Base-by-base conservation (phyloP, 2,329 filamentous ascomycete species). In the Cercospora brassicicola region DNA sequence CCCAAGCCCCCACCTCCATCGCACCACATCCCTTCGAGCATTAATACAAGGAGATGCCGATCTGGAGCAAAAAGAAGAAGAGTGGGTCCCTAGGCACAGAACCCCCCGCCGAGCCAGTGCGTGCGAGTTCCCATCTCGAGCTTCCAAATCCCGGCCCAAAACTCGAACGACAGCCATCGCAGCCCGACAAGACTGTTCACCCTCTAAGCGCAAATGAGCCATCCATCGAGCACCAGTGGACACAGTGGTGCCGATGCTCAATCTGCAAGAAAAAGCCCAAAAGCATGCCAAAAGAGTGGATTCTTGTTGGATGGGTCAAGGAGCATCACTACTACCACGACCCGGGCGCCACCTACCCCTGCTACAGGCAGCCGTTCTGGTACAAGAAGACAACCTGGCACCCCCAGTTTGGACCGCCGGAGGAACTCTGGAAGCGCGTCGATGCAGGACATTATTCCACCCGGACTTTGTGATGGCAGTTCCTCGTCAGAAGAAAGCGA, bases 301-400 rank as follows among this genome's bases (percentile, higher is more conserved):
- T 63, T 10, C 61, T 63, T 23, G 61, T 63, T 15, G 61, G 39
- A 36, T 63, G 61, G 61, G 45, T 51, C n/a, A 63, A 63, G 48
- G 28, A 51, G 28, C 26, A 51, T 28, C 39, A 51, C 42, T 63
- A 63, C 45, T 26, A 63, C 23, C 61, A 63, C 61, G 61, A 63
- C 30, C 42, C 18, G 18, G 61, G 61, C 28, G 31, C 23, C 20
- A 63, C 53, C 26, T 63, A 63, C 31, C 61, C 61, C 42, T 55
- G 33, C 61, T 63, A 63, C 48, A 45, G 61, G 45, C 39, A 63
- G 48, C 45, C 61, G 23, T 36, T 33, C 31, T 63, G 61, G 61
- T 63, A 63, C 45, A 63, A 63, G 61, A 63, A 53, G 61, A 51
- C 42, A 20, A 33, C 9, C 26, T 63, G 26, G 61, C 61, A 63